A percentile compares a stretch with the other conserved stretches of the same genome.
These are phyloP conservation scores for Russula foetens DNA, from an alignment of 768 basidiomycete genomes.

Conservation along the genomic window DNA sequence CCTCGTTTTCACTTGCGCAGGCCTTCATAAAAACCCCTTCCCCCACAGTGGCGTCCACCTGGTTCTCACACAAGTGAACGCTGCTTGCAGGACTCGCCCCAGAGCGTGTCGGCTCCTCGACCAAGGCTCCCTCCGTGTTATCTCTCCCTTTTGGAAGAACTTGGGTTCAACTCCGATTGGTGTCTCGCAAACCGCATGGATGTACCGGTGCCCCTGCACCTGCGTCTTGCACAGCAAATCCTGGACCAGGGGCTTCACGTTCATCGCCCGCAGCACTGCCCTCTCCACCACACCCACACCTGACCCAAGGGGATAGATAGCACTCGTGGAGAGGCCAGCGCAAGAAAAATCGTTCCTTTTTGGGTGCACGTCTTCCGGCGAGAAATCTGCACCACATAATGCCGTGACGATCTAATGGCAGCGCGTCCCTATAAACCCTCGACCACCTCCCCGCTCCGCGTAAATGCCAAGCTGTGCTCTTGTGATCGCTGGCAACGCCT, in stretches of 20 bases:
- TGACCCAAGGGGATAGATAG: background rate
- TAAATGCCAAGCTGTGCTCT: constrained; percentile 1
- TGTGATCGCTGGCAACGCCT: background rate
- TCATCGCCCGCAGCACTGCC: background rate
- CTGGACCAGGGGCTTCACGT: background rate
- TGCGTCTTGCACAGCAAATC: constrained; percentile 1
- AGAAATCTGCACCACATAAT: background rate
- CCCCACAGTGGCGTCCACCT: constrained; percentile 3
- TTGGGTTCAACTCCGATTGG: constrained; percentile 11
- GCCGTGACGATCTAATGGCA: background rate
- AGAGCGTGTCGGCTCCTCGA: background rate
- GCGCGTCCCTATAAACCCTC: background rate
- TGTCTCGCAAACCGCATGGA: constrained; percentile 13
- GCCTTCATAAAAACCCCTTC: background rate
- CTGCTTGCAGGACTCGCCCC: background rate
- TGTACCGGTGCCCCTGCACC: background rate
- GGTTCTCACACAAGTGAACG: background rate
- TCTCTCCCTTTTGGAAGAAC: background rate
- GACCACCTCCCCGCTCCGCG: background rate
- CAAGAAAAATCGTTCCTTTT: background rate
- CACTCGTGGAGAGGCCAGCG: constrained; percentile 2
- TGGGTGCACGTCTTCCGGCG: background rate
- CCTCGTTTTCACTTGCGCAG: constrained; percentile 8
- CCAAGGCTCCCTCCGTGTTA: background rate
- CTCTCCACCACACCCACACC: background rate